Conservation (phyloP, 805 yeast species). For the Lipomyces orientalis region DNA sequence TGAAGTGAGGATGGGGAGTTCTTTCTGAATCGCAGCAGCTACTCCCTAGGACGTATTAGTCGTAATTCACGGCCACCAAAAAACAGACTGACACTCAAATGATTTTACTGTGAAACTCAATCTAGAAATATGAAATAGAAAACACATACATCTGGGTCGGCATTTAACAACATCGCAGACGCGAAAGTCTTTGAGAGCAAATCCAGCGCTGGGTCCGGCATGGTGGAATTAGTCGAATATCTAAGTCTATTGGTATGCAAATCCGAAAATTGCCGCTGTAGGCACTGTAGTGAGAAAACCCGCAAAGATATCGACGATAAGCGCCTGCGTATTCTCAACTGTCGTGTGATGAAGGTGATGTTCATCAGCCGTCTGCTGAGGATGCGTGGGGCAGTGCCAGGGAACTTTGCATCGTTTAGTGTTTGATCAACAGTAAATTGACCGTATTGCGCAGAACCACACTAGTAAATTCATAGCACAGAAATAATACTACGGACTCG, state of each 20-base stretch:
- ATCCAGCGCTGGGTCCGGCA: conserved; percentile 38
- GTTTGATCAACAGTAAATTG: no score
- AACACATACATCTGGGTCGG: conserved; percentile 30
- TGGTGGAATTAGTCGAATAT: not conserved
- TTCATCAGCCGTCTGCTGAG: not conserved
- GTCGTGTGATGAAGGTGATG: not conserved
- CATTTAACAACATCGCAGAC: conserved; percentile 28
- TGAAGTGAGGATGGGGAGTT: conserved; percentile 46
- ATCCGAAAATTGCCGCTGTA: not conserved
- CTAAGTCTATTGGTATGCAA: not conserved
- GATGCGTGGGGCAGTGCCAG: not conserved
- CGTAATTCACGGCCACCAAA: not conserved
- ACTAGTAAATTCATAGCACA: no score
- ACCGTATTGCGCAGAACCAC: no score
- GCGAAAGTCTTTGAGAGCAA: conserved; percentile 36
- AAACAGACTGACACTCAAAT: not conserved
- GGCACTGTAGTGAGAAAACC: not conserved
- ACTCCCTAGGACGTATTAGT: conserved; percentile 21
- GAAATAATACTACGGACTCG: no score
- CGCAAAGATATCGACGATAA: not conserved
- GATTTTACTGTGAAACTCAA: no score
- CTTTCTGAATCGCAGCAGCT: conserved; percentile 25
- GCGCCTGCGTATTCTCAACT: not conserved
- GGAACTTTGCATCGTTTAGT: not conserved
- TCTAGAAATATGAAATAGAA: not conserved